These are phyloP conservation scores for Prunus yedoensis DNA, from an alignment of 331 rosid species.

Conservation along the genomic window DNA sequence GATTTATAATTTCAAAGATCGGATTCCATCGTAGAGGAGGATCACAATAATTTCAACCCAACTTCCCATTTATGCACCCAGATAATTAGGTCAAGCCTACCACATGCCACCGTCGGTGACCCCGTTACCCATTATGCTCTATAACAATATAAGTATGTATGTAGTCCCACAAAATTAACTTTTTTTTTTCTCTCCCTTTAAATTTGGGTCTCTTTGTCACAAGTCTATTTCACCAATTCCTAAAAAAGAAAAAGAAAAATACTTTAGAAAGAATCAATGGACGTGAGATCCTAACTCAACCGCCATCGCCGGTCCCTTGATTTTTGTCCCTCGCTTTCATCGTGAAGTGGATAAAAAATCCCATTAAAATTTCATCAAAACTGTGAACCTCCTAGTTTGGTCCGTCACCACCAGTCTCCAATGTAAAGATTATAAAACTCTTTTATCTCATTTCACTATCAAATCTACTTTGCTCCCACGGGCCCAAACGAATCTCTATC, in stretches of 20 bases:
- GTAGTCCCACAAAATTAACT: too few species aligned
- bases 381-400: constrained; percentile 29
- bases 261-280: not conserved
- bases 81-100: not conserved
- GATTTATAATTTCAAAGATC: not conserved
- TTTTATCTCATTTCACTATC: not conserved
- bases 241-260: not conserved
- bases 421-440: constrained; percentile 6
- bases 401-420: constrained; percentile 17
- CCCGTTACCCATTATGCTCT: not conserved
- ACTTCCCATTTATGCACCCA: constrained; percentile 10
- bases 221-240: not conserved
- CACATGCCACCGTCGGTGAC: not conserved
- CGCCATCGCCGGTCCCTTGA: not conserved
- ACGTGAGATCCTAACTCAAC: not conserved
- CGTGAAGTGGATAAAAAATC: constrained; percentile 1
- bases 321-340: not conserved
- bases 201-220: not conserved
- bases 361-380: constrained; percentile 26
- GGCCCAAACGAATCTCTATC: constrained; percentile 48
- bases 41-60: not conserved
- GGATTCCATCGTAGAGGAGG: not conserved
- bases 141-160: too few species aligned
- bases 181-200: too few species aligned
- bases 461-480: constrained; percentile 33